Base-by-base conservation (phyloP, 345 rosid species). In the Linum usitatissimum region DNA sequence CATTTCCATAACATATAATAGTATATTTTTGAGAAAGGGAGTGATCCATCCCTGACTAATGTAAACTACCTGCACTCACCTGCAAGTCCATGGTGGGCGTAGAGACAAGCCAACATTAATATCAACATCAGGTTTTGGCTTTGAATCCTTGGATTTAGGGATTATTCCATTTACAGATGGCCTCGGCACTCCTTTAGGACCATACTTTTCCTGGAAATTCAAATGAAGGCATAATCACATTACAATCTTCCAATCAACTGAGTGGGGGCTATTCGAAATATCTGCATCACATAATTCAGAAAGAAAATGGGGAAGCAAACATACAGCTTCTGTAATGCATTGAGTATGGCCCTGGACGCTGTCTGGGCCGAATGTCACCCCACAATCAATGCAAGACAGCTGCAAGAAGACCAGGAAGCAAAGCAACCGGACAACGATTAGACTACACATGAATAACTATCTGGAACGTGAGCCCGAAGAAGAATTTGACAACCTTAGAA, bases 351-450 rank as follows among this genome's bases (percentile, higher is more conserved):
- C 73, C 67, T 93, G 99, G 69, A 84, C 97, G 51, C 61, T 79
- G 54, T 86, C 83, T 76, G 74, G 90, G 68, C 91, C 81, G 70
- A 93, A 91, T 28, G 60, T 81, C 53, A 72, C 85, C 64, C 98
- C 98, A 64, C 96, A 92, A 67, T 92, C 98, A 59, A 92, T 86
- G 76, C 98, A 92, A 10, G 98, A 89, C 58, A 92, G 55, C 98
- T 92, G 54, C 70, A 60, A n/a, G 39, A 68, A n/a, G 36, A 38
- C 10, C 18, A 38, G 66, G 70, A 40, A 5, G 18, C 20, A 48
- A 36, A 34, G 38, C 38, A 5, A 34, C 21, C 30, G 28, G 30
- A 19, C 59, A 14, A 20, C 28, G 30, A 55, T 55, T 10, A 55
- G 30, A 55, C 30, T 55, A 55, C 15, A 55, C 6, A 55, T 18